These are phyloP conservation scores for Phialemoniopsis sp. DNA, from an alignment of 2,329 filamentous ascomycete genomes.

Conservation along the genomic window DNA sequence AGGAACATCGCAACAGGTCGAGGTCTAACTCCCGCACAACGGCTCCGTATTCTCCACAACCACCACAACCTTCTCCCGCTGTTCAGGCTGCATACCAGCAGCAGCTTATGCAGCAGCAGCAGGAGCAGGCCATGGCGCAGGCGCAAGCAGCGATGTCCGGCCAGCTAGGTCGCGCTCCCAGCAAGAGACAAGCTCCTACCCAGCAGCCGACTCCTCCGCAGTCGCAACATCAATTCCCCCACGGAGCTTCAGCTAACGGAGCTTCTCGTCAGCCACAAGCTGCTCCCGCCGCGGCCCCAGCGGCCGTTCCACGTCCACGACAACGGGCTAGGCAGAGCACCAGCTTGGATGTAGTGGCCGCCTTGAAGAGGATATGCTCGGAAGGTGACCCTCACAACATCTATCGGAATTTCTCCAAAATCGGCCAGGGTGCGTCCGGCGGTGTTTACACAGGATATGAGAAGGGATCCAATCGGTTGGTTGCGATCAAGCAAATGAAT, in stretches of 20 bases:
- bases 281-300: slow-evolving; percentile 36
- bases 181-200: slow-evolving; percentile 54
- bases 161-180: slow-evolving; percentile 68
- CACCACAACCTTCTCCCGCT: slow-evolving; percentile 33
- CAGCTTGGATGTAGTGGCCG: slow-evolving; percentile 74
- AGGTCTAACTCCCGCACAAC: slow-evolving; percentile 63
- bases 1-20: slow-evolving; percentile 55
- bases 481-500: slow-evolving; percentile 99
- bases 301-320: slow-evolving; percentile 59
- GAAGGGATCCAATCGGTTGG: slow-evolving; percentile 75
- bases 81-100: slow-evolving; percentile 49
- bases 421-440: slow-evolving; percentile 94
- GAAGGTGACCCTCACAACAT: slow-evolving; percentile 84
- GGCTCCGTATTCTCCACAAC: slow-evolving; percentile 37
- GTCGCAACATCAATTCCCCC: slow-evolving; percentile 43
- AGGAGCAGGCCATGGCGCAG: slow-evolving; percentile 77
- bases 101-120: slow-evolving; percentile 72
- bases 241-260: slow-evolving; percentile 29
- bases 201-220: slow-evolving; percentile 15
- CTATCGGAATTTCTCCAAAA: slow-evolving; percentile 86
- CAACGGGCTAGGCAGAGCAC: slow-evolving; percentile 77
- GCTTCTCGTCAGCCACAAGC: slow-evolving; percentile 30
- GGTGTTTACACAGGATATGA: slow-evolving; percentile 93
- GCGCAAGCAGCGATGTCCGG: slow-evolving; percentile 73
- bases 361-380: slow-evolving; percentile 85